Conservation (phyloP, 2,329 filamentous ascomycete species). For the Byssoonygena ceratinophila region DNA sequence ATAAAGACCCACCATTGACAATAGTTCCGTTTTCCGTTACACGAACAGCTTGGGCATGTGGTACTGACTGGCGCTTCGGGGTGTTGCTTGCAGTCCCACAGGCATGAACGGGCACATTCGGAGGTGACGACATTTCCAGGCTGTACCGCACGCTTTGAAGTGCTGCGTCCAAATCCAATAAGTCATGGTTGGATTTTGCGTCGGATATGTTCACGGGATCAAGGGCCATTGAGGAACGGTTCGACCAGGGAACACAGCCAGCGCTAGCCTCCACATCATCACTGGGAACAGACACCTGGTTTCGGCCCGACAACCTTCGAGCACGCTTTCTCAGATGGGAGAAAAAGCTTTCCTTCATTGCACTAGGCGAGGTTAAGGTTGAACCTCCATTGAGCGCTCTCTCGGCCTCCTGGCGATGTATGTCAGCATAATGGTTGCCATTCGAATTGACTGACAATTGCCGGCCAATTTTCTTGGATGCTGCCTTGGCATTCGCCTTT, state of each 20-base stretch:
- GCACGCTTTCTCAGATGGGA: conserved; percentile 92
- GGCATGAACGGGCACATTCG: conserved; percentile 31
- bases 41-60: conserved; percentile 19
- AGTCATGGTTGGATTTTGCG: conserved; percentile 36
- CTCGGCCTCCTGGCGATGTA: conserved; percentile 84
- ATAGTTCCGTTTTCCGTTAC: conserved; percentile 9
- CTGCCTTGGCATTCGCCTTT: conserved; percentile 46
- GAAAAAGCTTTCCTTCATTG: conserved; percentile 82
- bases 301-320: conserved; percentile 79
- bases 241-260: conserved; percentile 81
- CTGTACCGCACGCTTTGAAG: conserved; percentile 51
- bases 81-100: conserved; percentile 23
- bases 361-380: conserved; percentile 64
- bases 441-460: conserved; percentile 87
- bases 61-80: conserved; percentile 32
- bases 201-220: conserved; percentile 47
- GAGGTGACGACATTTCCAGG: conserved; percentile 37
- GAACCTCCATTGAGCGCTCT: conserved; percentile 73
- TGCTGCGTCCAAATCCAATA: conserved; percentile 51
- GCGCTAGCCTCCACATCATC: conserved; percentile 91
- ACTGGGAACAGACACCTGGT: conserved; percentile 68
- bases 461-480: conserved; percentile 81
- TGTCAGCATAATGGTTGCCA: conserved; percentile 83
- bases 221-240: conserved; percentile 71
- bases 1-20: conserved; percentile 26